A percentile compares a stretch with the other conserved stretches of the same genome.
Evolutionary conservation across 208 protist genomes (phyloP).

Genomic region (Strigomonas culicis): DNA sequence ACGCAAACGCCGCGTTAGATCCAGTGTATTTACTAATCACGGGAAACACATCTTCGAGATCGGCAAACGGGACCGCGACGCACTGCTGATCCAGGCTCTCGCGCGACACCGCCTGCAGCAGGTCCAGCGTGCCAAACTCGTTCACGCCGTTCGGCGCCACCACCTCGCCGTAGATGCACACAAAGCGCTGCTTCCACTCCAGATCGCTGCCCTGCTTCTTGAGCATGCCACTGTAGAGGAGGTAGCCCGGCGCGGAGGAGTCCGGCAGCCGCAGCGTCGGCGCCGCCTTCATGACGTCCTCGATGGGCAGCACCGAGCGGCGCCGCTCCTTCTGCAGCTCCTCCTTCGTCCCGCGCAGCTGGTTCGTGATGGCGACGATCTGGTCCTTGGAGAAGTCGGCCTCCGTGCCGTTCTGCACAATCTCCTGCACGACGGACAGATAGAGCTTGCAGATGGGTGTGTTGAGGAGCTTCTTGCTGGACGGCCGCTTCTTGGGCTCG

Average conservation of each 20-base stretch:
- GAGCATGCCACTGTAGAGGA: slow-evolving; percentile 50
- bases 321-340: slow-evolving; percentile 36
- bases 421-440: slow-evolving; percentile 65
- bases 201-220: slow-evolving; percentile 76
- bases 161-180: slow-evolving; percentile 67
- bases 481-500: slow-evolving; percentile 53
- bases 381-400: slow-evolving; percentile 42
- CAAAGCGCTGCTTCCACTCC: slow-evolving; percentile 68
- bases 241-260: slow-evolving; percentile 49
- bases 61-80: slow-evolving; percentile 64
- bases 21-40: slow-evolving; percentile 75
- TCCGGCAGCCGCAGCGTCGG: slow-evolving; percentile 60
- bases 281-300: no score
- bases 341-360: slow-evolving; percentile 66
- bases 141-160: slow-evolving; percentile 34
- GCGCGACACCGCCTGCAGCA: slow-evolving; percentile 67
- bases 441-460: slow-evolving; percentile 74
- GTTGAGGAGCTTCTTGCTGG: slow-evolving; percentile 60
- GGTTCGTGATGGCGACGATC: slow-evolving; percentile 43
- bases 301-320: no score
- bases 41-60: slow-evolving; percentile 76
- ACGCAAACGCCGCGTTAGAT: slow-evolving; percentile 56
- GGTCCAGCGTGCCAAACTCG: slow-evolving; percentile 60
- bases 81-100: slow-evolving; percentile 80
- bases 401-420: slow-evolving; percentile 74